phyloP scores from a whole-genome alignment of 768 basidiomycete genomes.

The Mycena capillaripes region DNA sequence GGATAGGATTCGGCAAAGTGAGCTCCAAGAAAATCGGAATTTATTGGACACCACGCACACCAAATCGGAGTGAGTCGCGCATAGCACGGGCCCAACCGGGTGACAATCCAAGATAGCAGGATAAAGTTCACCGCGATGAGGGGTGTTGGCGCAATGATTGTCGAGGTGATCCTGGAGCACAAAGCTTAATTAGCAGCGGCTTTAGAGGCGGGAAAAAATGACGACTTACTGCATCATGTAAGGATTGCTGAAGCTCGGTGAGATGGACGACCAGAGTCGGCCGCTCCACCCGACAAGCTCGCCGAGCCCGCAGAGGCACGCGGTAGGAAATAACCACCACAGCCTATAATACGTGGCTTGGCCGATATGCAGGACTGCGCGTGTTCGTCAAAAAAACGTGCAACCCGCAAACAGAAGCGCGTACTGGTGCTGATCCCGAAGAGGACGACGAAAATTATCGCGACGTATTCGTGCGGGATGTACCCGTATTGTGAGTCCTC shows the following conservation, averaged over 20 bases:
- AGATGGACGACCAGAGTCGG: conserved; percentile 64
- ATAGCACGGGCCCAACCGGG: conserved; percentile 59
- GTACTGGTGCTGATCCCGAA: conserved; percentile 59
- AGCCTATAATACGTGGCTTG: conserved; percentile 59
- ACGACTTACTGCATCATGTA: conserved; percentile 59
- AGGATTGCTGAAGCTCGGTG: conserved; percentile 39
- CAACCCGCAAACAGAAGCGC: background rate
- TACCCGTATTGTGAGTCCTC: conserved; percentile 47
- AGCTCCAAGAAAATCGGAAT: background rate
- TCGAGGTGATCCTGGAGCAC: conserved; percentile 53
- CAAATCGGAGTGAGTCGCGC: conserved; percentile 59
- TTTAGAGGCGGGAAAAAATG: background rate
- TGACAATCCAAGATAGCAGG: conserved; percentile 62
- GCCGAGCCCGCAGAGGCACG: conserved; percentile 58
- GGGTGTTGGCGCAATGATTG: conserved; percentile 69
- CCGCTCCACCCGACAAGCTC: conserved; percentile 72
- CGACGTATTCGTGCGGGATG: conserved; percentile 53
- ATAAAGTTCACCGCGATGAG: conserved; percentile 70
- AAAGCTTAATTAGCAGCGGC: background rate
- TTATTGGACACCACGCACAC: conserved; percentile 46
- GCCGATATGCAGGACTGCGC: conserved; percentile 58
- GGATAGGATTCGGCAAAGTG: background rate
- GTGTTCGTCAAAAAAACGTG: background rate
- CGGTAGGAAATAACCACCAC: conserved; percentile 69
- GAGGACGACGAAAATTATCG: conserved; percentile 51